Evolutionary conservation across 371 early-diverging fungal species (phyloP), one percentile per base, ranked within the genome.

Genomic region (Synchytrium microbalum): DNA sequence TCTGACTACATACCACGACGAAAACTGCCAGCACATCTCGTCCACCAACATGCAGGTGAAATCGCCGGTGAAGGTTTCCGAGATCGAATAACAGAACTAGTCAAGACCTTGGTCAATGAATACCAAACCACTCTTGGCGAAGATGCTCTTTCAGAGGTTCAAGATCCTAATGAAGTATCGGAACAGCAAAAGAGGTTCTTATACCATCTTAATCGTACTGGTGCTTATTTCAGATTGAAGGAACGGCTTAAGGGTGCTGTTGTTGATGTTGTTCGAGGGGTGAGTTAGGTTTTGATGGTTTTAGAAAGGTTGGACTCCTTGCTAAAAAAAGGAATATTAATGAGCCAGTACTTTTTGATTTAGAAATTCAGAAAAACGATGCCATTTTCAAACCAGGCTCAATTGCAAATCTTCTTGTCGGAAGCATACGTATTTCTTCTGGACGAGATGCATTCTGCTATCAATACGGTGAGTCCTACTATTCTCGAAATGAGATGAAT

Each of bases 231-330:
- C 61, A 69, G 62, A 28, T 70, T 81, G 32, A 81, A 81, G 59
- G 82, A 81, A 67, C 75, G 73, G 46, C 67, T 81, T 26, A 81
- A 81, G 58, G 68, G 71, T 0, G 71, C 79, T 1, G 79, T 81
- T 2, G 76, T 78, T 1, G 69, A 78, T 57, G 28, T 81, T 46
- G 79, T 81, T 14, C 71, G 79, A 2, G 79, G 77, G 69, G 78
- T 79, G 38, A 10, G 26, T 57, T n/a, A 13, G 30, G 23, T 31
- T 8, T 3, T 54, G 54, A 46, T 8, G 55, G 27, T 10, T 2
- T n/a, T 5, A 13, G n/a, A 26, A 56, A 8, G 24, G 24, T 16
- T 19, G 3, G 3, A 26, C 5, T 60, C 14, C 32, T 26, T 5
- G 26, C 14, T 54, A 10, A 64, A 2, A 8, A 5, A 8, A 29